Conservation (phyloP, 108 stramenopile species). For the Cyclotella baltica region DNA sequence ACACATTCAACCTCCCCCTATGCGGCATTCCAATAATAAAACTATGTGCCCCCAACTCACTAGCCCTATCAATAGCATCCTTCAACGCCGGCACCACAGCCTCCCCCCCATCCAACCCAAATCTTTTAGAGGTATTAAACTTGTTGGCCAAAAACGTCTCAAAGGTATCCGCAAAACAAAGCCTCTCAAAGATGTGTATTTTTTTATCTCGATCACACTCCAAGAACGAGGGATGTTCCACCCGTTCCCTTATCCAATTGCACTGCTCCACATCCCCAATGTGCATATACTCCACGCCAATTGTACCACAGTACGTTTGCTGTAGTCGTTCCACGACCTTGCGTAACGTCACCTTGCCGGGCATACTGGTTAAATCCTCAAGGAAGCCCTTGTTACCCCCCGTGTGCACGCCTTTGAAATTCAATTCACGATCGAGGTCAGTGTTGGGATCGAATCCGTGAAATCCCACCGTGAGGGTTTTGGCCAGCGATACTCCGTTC, state of each 20-base stretch:
- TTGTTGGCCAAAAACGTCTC: slow-evolving; percentile 97
- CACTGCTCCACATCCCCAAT: slow-evolving; percentile 89
- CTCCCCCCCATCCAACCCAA: slow-evolving; percentile 98
- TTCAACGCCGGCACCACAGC: slow-evolving; percentile 96
- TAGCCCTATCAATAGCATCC: slow-evolving; percentile 96
- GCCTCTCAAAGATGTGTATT: slow-evolving; percentile 92
- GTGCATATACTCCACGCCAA: slow-evolving; percentile 99
- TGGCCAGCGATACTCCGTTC: slow-evolving; percentile 64
- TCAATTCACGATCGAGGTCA: slow-evolving; percentile 93
- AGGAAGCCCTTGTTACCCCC: slow-evolving; percentile 97
- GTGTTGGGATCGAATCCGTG: slow-evolving; percentile 89
- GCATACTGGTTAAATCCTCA: slow-evolving; percentile 84
- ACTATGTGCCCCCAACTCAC: slow-evolving; percentile 93
- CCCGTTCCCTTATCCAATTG: slow-evolving; percentile 98
- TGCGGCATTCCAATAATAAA: slow-evolving; percentile 99
- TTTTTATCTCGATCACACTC: slow-evolving; percentile 86
- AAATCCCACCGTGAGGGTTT: slow-evolving; percentile 87
- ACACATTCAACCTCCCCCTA: slow-evolving; percentile 95
- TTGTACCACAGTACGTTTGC: slow-evolving; percentile 94
- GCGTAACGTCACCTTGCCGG: slow-evolving; percentile 87
- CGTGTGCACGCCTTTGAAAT: slow-evolving; percentile 80
- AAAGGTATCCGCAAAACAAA: slow-evolving; percentile 97
- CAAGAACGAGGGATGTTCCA: slow-evolving; percentile 92
- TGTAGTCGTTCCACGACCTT: slow-evolving; percentile 82
- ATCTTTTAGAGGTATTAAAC: slow-evolving; percentile 99